Base-by-base conservation (phyloP, 2,329 filamentous ascomycete genomes). In the Ascomycota sp. region DNA sequence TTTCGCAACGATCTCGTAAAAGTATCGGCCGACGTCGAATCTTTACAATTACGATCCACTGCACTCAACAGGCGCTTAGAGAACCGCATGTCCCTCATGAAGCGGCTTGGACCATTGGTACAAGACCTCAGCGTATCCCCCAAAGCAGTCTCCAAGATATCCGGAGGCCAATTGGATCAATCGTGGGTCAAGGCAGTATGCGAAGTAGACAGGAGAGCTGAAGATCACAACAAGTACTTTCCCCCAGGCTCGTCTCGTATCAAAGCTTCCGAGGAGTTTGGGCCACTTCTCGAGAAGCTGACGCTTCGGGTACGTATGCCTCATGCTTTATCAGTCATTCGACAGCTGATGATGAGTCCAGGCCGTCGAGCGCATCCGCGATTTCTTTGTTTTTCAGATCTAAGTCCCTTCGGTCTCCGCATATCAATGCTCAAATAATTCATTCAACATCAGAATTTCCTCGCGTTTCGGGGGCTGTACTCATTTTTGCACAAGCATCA, bases 381-480 rank as follows among this genome's bases (percentile, higher is more conserved):
- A 98, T 50, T 91, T 92, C 45, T 64, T 98, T 23, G 89, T 98
- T 9, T 69, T 80, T 11, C 86, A 95, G 49, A 89, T 98, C 48
- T n/a, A 93, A 93, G 52, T 81, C 85, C 4, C 60, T 98, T 30
- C 72, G 89, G 33, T 93, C 86, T 19, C 89, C 89, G 10, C 89
- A 86, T 43, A 93, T 95, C 50, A 95, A 98, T 49, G 83, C 86
- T 3, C 89, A 98, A 48, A 77, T 95, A 33, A 85, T 98, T 29
- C 89, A 85, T 98, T 29, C 89, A 98, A 48, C 83, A 94, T 44
- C 81, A 92, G 46, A 79, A 76, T 35, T 83, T 98, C 41, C 58
- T 94, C 29, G 75, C 70, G 41, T 92, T 83, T 56, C 92, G 81
- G 48, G 83, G 93, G 22, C 58, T 94, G 0, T 98, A 75, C 51